Conservation (phyloP, 257 asterid species). For the Fraxinus excelsior region DNA sequence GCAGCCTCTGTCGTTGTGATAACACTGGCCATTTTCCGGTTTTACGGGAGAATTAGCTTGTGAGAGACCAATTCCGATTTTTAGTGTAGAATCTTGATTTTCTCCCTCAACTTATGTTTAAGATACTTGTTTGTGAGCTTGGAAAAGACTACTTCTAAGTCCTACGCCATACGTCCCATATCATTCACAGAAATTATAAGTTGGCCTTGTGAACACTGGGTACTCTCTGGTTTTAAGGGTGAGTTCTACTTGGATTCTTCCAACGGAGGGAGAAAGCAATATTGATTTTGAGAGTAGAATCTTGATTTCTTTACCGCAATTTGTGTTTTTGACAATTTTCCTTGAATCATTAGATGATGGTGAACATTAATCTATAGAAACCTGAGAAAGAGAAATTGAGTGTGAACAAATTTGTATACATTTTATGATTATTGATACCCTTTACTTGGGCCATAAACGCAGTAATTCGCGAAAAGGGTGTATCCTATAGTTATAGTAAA, state of each 20-base stretch:
- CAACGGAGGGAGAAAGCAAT: background rate
- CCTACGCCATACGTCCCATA: no score
- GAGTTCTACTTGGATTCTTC: background rate
- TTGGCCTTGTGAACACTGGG: background rate
- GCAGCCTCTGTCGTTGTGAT: background rate
- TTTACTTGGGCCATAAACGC: background rate
- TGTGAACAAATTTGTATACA: background rate
- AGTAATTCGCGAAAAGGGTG: no score
- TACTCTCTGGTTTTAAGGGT: background rate
- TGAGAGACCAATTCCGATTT: no score
- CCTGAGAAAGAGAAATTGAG: background rate
- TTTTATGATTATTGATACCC: background rate
- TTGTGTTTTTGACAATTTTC: no score
- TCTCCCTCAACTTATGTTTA: no score
- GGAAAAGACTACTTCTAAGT: no score
- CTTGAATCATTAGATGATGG: background rate
- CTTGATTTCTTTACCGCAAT: background rate
- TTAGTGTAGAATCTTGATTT: no score
- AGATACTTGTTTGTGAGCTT: no score
- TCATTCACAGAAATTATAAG: no score
- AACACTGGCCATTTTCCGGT: background rate
- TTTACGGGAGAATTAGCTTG: background rate
- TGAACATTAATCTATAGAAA: background rate
- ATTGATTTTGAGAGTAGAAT: background rate
- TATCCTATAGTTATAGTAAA: no score